A percentile compares a stretch with the other conserved stretches of the same genome.
phyloP scores from a whole-genome alignment of 805 yeast genomes.

The Ogataea henricii region DNA sequence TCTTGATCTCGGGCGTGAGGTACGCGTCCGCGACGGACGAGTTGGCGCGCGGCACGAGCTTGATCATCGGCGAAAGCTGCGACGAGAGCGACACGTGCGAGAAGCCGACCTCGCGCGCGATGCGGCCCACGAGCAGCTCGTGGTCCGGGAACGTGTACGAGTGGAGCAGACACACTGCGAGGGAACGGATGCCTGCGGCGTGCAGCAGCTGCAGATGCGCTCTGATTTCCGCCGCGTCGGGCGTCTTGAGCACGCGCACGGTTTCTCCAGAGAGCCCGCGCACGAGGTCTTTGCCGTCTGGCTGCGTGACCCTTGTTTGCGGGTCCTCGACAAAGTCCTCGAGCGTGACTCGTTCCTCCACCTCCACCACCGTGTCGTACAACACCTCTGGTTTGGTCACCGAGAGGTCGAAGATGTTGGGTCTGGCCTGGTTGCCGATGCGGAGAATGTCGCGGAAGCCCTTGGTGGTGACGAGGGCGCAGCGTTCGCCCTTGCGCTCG shows the following conservation, averaged over 20 bases:
- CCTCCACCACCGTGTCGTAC: constrained; percentile 75
- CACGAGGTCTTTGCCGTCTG: constrained; percentile 40
- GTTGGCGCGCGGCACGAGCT: constrained; percentile 71
- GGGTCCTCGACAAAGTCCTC: constrained; percentile 83
- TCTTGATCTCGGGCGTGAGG: constrained; percentile 73
- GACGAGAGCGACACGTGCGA: constrained; percentile 67
- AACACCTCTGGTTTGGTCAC: constrained; percentile 71
- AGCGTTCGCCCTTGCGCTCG: constrained; percentile 88
- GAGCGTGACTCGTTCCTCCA: constrained; percentile 87
- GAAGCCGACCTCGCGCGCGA: constrained; percentile 70
- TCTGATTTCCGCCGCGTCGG: constrained; percentile 47
- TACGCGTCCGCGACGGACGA: constrained; percentile 83
- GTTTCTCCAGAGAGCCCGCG: constrained; percentile 70
- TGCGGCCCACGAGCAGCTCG: constrained; percentile 56
- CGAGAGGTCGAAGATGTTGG: constrained; percentile 81
- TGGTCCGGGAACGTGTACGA: constrained; percentile 74
- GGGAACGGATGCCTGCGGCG: constrained; percentile 60
- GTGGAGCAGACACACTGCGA: constrained; percentile 74
- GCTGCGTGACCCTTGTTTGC: constrained; percentile 26
- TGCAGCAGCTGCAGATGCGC: constrained; percentile 46
- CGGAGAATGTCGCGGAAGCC: constrained; percentile 82
- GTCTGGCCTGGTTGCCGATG: constrained; percentile 92
- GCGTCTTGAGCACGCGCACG: constrained; percentile 55
- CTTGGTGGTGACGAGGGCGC: constrained; percentile 82
- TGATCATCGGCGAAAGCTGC: constrained; percentile 76